phyloP scores from a whole-genome alignment of 106 monocot genomes.

The Apostasia ramifera region DNA sequence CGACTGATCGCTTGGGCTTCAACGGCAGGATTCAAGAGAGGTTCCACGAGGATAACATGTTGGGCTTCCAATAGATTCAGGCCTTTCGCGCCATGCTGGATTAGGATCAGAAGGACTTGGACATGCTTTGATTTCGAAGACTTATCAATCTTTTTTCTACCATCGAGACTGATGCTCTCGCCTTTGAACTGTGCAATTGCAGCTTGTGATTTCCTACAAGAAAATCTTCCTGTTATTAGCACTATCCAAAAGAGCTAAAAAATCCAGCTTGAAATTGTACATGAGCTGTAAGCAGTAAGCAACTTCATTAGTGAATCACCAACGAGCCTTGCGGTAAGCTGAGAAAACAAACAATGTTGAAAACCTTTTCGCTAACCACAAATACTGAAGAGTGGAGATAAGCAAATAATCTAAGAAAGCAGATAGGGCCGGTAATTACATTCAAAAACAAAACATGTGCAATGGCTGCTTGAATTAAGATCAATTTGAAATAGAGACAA shows the following conservation, averaged over 20 bases:
- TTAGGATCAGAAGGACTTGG: slow-evolving; percentile 74
- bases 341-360: no score
- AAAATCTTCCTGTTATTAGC: background rate
- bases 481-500: no score
- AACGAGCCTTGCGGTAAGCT: no score
- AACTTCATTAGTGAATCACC: no score
- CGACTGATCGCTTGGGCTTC: slow-evolving; percentile 96
- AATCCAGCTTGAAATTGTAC: background rate
- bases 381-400: no score
- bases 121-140: slow-evolving; percentile 26
- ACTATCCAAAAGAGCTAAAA: background rate
- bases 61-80: slow-evolving; percentile 93
- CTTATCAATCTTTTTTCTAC: slow-evolving; percentile 9
- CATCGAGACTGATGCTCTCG: slow-evolving; percentile 7
- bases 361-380: no score
- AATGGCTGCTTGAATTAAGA: no score
- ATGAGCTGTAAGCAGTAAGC: no score
- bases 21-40: slow-evolving; percentile 76
- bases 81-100: slow-evolving; percentile 92
- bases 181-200: slow-evolving; percentile 87
- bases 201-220: slow-evolving; percentile 67
- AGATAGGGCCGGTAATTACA: no score
- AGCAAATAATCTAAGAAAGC: no score
- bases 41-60: slow-evolving; percentile 92
- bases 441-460: no score